Base-by-base conservation (phyloP, 768 basidiomycete genomes). In the Boletus tomentosulus region DNA sequence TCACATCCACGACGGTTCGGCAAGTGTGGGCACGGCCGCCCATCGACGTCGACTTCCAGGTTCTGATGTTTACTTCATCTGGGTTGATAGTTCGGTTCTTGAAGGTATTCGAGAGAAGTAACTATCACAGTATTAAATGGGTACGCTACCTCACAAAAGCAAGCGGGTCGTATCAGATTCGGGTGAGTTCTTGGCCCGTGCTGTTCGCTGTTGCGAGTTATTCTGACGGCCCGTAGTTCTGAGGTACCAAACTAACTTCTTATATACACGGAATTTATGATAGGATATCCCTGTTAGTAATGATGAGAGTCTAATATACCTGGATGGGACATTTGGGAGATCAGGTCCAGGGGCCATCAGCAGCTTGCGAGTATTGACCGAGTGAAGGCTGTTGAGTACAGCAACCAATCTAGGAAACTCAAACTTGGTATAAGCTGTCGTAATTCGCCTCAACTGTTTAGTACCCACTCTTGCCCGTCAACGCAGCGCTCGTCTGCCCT, bases 21-120 rank as follows among this genome's bases (percentile, higher is more conserved):
- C 94, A 98, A 79, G 86, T 96, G 4, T 99, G 97, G 97, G 94
- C 95, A 3, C 78, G 97, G 51, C 97, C 97, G 16, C 97, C 97
- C 7, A 98, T 99, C 65, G 92, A 96, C 61, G 86, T 98, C 58
- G 97, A 99, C 70, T 99, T 99, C 74, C 93, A 95, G 74, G 97
- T 99, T 53, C 78, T 99, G 61, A 99, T 99, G 97, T 92, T 98
- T 72, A 98, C 97, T 0, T 81, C 97, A 11, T 98, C 96, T 11
- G 97, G 97, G 2, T 70, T 99, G 63, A 88, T 96, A 48, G 97
- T 99, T 41, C 83, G 96, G 50, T 99, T 98, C 80, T 73, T 99
- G 66, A 98, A 98, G 70, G 96, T 99, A 16, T 98, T 98, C 61
- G 97, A 98, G 77, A 97, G 92, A 79, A 83, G 81, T 68, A 91